phyloP scores from a whole-genome alignment of 2,329 filamentous ascomycete genomes.

The Colletotrichum theobromicola region DNA sequence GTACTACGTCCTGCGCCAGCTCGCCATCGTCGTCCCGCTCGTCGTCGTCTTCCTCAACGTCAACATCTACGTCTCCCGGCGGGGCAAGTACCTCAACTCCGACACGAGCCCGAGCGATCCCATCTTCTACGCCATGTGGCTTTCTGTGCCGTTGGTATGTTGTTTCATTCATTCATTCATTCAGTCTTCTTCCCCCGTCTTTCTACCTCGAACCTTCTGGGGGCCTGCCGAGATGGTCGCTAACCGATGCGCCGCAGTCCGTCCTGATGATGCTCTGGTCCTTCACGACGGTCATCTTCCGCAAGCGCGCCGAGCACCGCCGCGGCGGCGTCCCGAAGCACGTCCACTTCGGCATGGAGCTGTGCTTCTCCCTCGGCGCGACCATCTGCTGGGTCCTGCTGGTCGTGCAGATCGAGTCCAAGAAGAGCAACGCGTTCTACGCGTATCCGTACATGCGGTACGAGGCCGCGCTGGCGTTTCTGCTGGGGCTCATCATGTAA shows the following conservation, averaged over 20 bases:
- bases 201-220: too few relatives aligned
- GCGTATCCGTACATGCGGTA: constrained; percentile 23
- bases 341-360: constrained; percentile 23
- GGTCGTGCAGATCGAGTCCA: constrained; percentile 19
- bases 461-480: constrained; percentile 19
- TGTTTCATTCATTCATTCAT: background rate
- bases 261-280: constrained; percentile 15
- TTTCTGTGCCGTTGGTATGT: constrained; percentile 19
- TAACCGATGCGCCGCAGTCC: background rate
- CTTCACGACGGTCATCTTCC: constrained; percentile 7
- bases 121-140: constrained; percentile 20
- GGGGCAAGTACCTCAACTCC: constrained; percentile 20
- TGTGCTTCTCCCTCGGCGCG: constrained; percentile 21
- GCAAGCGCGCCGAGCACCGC: background rate
- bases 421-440: constrained; percentile 17
- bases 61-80: constrained; percentile 23
- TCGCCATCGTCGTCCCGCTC: constrained; percentile 43
- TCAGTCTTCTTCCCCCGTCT: too few relatives aligned
- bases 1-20: constrained; percentile 38
- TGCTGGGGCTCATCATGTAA: constrained; percentile 21
- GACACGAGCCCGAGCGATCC: constrained; percentile 18
- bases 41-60: constrained; percentile 21
- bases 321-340: constrained; percentile 19
- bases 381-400: constrained; percentile 22
- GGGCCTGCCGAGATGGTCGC: too few relatives aligned